Evolutionary conservation across 2,329 filamentous ascomycete species (phyloP), one percentile per base, ranked within the genome.

Genomic region (Cytospora schulzeri): DNA sequence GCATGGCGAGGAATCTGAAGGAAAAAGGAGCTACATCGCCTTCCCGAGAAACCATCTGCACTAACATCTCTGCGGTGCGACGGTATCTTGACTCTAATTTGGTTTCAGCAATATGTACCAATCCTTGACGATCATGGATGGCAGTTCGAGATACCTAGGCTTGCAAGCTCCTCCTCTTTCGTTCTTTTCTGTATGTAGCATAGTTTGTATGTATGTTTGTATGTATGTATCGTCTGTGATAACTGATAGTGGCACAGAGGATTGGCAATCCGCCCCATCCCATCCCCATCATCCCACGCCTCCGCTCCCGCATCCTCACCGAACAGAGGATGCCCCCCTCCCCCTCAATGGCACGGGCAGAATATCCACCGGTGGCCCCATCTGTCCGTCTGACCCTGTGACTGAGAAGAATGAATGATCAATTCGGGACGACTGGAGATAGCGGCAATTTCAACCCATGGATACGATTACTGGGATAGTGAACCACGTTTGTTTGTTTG

Each of bases 61-160:
- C 61, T 31, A 53, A 52, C 64, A 45, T 28, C 59, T 38, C 38
- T 53, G 51, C 57, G 22, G 60, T 60, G 33, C 45, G 41, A 51
- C 64, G 33, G 53, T 24, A 24, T 26, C n/a, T 57, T 52, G 17
- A 24, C 56, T 28, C 51, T 63, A 55, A 38, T 62, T 50, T 59
- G 31, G 50, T 53, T n/a, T 24, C 24, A 35, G 48, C 31, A 55
- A 53, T 48, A 54, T 48, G 31, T 22, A 28, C 19, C 17, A 8
- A 51, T 19, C 7, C 33, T 17, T 31, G 58, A 29, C 26, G 7
- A 28, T 50, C 55, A 58, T 35, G 61, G 65, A 62, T 64, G 35
- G 35, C 48, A 66, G 57, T 50, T 62, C 29, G 53, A 62, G 62
- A 66, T 62, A 66, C 57, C n/a, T 31, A 31, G 29, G 57, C 57